phyloP scores from a whole-genome alignment of 2,329 filamentous ascomycete species.

The Exserohilum turcica region DNA sequence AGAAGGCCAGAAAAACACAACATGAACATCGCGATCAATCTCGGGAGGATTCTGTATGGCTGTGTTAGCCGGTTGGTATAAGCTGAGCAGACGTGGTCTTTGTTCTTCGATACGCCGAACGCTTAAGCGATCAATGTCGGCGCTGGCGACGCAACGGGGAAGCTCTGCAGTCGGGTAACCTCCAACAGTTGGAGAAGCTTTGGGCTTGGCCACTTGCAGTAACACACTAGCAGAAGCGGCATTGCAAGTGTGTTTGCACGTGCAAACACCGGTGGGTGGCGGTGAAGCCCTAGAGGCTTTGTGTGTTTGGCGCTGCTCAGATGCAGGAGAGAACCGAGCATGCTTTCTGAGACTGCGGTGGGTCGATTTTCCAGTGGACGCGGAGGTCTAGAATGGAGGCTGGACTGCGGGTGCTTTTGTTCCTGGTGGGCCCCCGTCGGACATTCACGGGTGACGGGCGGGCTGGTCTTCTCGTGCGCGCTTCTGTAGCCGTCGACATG shows the following conservation, averaged over 20 bases:
- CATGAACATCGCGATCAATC: constrained; percentile 1
- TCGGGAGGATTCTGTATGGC: constrained; percentile 8
- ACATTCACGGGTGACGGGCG: constrained; percentile 7
- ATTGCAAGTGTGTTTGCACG: background rate
- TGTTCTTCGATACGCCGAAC: constrained; percentile 2
- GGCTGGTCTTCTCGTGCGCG: constrained; percentile 9
- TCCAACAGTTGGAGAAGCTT: background rate
- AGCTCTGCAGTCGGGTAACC: background rate
- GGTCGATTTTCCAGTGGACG: constrained; percentile 3
- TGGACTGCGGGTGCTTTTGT: constrained; percentile 4
- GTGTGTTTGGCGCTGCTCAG: background rate
- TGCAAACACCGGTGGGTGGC: constrained; percentile 5
- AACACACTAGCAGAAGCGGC: constrained; percentile 4
- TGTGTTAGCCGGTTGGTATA: background rate
- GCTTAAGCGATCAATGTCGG: background rate
- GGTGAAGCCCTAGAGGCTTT: constrained; percentile 3
- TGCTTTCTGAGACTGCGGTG: background rate
- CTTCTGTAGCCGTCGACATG: constrained; percentile 2
- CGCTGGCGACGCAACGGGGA: background rate
- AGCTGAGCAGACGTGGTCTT: background rate
- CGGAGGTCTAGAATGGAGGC: constrained; percentile 4
- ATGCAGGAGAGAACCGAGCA: constrained; percentile 1
- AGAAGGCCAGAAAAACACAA: background rate
- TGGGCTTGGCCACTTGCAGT: background rate
- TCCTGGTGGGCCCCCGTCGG: constrained; percentile 4